Base-by-base conservation (phyloP, 78 protist species). In the Dictyostelium purpureum region DNA sequence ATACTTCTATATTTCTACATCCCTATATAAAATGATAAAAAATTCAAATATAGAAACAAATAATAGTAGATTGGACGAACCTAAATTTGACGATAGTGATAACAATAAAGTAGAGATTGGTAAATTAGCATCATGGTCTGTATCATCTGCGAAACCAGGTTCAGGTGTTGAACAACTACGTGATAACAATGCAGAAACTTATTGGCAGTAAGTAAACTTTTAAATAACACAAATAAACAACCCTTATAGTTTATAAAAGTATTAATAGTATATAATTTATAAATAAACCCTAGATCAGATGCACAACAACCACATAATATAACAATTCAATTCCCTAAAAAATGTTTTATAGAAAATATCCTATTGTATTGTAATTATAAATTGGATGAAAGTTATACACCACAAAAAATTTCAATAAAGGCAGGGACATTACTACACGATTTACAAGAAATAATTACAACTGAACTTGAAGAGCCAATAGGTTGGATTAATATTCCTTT, bases 311-410 rank as follows among this genome's bases (percentile, higher is more conserved):
- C 95, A 3, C 95, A 92, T 59, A 37, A 31, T 45, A 85, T 92
- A 14, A 92, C 63, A 18, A 77, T 92, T n/a, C 95, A 92, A 37
- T 83, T 92, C 45, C 59, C 76, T 31, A 71, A 83, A 18, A 65
- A 89, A 51, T 61, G 43, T 77, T 52, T 21, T 33, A 52, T 66
- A 42, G 87, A 92, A 37, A 77, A 83, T 21, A 0, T 92, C n/a
- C 49, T 74, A 45, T 40, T 92, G 6, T 73, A 92, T 43, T 61
- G 67, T 51, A 75, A 75, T 47, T 73, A 52, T 33, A 76, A 85
- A 73, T 38, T 71, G 52, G 95, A 92, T 61, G 95, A 92, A 73
- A 79, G 90, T 54, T 92, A 92, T 61, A 92, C 95, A 67, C 95
- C 95, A 12, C 59, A 66, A 49, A 63, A 79, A 49, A 76, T 92